Evolutionary conservation across 805 yeast genomes (phyloP).

Genomic region (Jamesozyma piceae): DNA sequence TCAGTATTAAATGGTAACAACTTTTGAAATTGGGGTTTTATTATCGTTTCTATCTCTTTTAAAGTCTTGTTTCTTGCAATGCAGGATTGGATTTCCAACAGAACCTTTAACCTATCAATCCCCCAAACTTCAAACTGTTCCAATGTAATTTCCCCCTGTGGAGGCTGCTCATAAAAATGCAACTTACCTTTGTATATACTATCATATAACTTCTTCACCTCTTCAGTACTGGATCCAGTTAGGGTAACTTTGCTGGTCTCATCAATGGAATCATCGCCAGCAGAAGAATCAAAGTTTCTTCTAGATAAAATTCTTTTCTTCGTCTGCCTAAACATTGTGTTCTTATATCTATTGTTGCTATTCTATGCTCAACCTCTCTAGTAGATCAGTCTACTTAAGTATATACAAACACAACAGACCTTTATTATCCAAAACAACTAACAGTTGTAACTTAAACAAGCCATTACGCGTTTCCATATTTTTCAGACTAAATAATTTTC

Average conservation of each 20-base stretch:
- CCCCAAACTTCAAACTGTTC: conserved; percentile 97
- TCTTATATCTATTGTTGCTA: too few relatives aligned
- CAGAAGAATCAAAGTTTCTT: conserved; percentile 43
- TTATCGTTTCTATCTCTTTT: conserved; percentile 54
- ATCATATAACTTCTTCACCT: conserved; percentile 30
- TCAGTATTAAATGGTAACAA: conserved; percentile 45
- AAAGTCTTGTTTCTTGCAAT: conserved; percentile 51
- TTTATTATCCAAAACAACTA: too few relatives aligned
- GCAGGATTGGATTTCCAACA: conserved; percentile 77
- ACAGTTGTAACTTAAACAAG: too few relatives aligned
- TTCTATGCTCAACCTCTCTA: too few relatives aligned
- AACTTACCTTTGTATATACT: conserved; percentile 49
- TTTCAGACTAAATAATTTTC: too few relatives aligned
- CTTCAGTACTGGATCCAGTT: conserved; percentile 14
- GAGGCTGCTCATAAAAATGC: conserved; percentile 69
- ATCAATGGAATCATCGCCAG: conserved; percentile 14
- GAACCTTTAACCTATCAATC: conserved; percentile 73
- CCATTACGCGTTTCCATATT: too few relatives aligned
- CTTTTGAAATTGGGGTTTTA: conserved; percentile 58
- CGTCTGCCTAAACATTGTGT: conserved; percentile 57
- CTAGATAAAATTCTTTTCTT: conserved; percentile 69
- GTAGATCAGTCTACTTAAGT: too few relatives aligned
- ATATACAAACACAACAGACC: too few relatives aligned
- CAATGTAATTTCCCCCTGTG: conserved; percentile 74
- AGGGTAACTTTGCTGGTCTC: conserved; percentile 19